phyloP scores from a whole-genome alignment of 345 rosid genomes.

The Sisymbrium irio region DNA sequence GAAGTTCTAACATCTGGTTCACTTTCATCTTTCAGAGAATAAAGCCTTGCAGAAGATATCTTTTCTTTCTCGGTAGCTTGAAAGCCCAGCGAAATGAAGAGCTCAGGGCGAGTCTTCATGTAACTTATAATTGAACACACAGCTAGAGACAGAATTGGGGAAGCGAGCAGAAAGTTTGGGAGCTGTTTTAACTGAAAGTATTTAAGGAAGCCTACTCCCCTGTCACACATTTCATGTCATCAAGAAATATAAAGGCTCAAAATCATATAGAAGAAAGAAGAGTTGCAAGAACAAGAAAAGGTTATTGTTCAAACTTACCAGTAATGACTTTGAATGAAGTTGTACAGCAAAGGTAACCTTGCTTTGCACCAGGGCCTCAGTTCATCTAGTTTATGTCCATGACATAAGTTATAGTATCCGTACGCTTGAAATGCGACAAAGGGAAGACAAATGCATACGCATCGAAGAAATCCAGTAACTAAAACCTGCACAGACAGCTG shows the following conservation, averaged over 20 bases:
- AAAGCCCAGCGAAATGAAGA: slow-evolving; percentile 64
- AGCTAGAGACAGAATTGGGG: slow-evolving; percentile 75
- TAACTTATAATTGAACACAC: slow-evolving; percentile 61
- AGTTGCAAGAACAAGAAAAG: slow-evolving; percentile 7
- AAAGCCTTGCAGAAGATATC: slow-evolving; percentile 34
- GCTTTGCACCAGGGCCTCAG: slow-evolving; percentile 87
- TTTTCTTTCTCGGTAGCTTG: slow-evolving; percentile 49
- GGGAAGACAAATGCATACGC: slow-evolving; percentile 59
- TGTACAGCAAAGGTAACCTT: slow-evolving; percentile 72
- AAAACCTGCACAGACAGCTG: slow-evolving; percentile 65
- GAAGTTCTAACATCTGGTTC: slow-evolving; percentile 22
- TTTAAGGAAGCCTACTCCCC: slow-evolving; percentile 92
- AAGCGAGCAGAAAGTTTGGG: slow-evolving; percentile 95
- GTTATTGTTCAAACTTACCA: slow-evolving; percentile 48
- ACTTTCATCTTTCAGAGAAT: slow-evolving; percentile 27
- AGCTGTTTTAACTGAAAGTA: slow-evolving; percentile 82
- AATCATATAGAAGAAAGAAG: background rate
- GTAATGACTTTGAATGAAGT: slow-evolving; percentile 80
- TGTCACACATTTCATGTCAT: slow-evolving; percentile 29
- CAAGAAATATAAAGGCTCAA: background rate
- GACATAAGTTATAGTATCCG: slow-evolving; percentile 72
- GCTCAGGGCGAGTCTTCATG: slow-evolving; percentile 48
- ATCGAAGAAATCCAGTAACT: slow-evolving; percentile 54
- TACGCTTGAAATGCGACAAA: slow-evolving; percentile 82
- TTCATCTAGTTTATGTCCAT: slow-evolving; percentile 49